Evolutionary conservation across 352 stramenopile genomes (phyloP), one percentile per base, ranked within the genome.

Genomic region (Globisporangium alternatum): DNA sequence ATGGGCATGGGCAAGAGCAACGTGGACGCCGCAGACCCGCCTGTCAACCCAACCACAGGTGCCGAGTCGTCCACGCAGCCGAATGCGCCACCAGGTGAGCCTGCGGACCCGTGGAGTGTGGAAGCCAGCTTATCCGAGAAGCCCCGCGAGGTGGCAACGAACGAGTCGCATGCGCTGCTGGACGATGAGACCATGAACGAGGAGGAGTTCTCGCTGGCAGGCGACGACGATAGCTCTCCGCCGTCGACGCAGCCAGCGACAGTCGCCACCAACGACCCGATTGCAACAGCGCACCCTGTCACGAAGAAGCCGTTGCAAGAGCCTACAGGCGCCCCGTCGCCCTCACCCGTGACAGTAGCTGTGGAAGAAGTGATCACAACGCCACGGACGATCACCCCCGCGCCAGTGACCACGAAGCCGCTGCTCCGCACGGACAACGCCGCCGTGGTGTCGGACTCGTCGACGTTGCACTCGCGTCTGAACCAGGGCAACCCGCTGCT

Each of bases 401-500:
- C 35, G 7, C 58, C 57, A 13, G 28, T 31, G 33, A 73, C 72
- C 12, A 67, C 61, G 19, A 83, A 69, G 56, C 77, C 77, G 48
- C 69, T 63, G 41, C 60, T 84, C 31, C 77, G 77, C 48, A 69
- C 62, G 2, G 45, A 81, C 7, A 64, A 68, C 31, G 64, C 71
- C 12, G 44, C 60, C 35, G 44, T 72, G 3, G 66, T 67, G 19
- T 68, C 69, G 0, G 62, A 72, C 41, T 37, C 65, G 17, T 45
- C 68, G 9, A 69, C 58, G 6, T 21, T 68, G 30, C 60, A 54
- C n/a, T 57, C 60, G 9, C 76, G 73, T 37, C 52, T 83, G 33
- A 68, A 66, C 49, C 74, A 88, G 35, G 73, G 76, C 12, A 86
- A 80, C n/a, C 70, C 77, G n/a, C 28, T 84, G 37, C 48, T 81